Base-by-base conservation (phyloP, 169 alveolate genomes). In the Plasmodium vinckei region DNA sequence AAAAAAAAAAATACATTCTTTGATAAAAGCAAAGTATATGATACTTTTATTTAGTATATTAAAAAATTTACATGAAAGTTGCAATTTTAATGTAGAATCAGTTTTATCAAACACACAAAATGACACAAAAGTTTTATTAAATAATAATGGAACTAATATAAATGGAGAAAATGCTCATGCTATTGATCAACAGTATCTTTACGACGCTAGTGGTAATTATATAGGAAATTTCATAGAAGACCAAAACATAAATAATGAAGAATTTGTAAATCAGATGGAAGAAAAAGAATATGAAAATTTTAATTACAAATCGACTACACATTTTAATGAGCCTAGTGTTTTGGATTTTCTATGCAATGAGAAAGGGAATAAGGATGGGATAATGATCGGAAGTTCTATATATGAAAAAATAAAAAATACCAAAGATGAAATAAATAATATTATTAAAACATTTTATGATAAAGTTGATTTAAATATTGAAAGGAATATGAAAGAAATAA, bases 381-480 rank as follows among this genome's bases (percentile, higher is more conserved):
- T n/a, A 12, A 69, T 19, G 10, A 53, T 33, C 54, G 46, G 51
- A 54, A 53, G 25, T 19, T 3, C 33, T n/a, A 33, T 25, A 59
- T 56, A 56, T 84, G 87, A 84, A 17, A 84, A 84, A 64, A 54
- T 70, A 84, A 69, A 25, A 15, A 61, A 51, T 15, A 46, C 42
- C 6, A 65, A n/a, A 13, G 23, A 4, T 23, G 72, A 51, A 53
- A 33, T 79, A 44, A 64, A 79, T 46, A 79, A 46, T 46, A 63
- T 84, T 84, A 69, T 84, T 47, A 86, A 69, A 49, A 56, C 15
- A 9, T 84, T 68, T 84, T 84, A 84, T 51, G 65, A 56, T 69
- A 84, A 69, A 61, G 91, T 84, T 4, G 87, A 84, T 68, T 27
- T 84, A 57, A 60, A 42, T 27, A 27, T 84, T n/a, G 91, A 84